Evolutionary conservation across 164 flowering plant species (phyloP), one percentile per base, ranked within the genome.

Genomic region (Tetracentron sinense): DNA sequence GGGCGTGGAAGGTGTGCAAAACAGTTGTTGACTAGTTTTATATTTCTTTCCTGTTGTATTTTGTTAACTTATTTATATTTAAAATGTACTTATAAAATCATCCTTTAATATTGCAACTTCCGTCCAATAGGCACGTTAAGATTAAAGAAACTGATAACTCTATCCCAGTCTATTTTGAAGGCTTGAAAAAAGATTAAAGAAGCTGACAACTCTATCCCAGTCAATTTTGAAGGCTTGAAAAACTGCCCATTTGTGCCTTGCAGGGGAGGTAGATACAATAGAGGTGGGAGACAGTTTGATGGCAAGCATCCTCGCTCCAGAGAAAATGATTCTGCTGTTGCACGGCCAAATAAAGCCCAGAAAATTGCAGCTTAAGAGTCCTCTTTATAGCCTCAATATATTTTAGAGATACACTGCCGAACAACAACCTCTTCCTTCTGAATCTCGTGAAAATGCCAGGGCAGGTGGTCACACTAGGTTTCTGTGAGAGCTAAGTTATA

Each of bases 191-290:
- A 38, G 14, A 38, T 38, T 38, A n/a, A 38, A 38, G 8, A 38
- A 38, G 14, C 14, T 3, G 44, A 38, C 14, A 38, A 38, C 44
- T 38, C 44, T 38, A 38, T 38, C 4, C 38, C 38, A 33, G 8
- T 38, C 12, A n/a, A 33, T 27, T 44, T 42, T 47, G 25, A 21
- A 11, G 17, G 25, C 42, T 11, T 60, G 19, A 50, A 50, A 0
- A 12, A 20, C 21, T 35, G 35, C 2, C 21, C 25, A 2, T 50
- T 69, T 66, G 42, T 59, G 38, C 20, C 29, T 65, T 54, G 42
- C 79, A 88, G 90, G 81, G 96, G 90, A 57, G 95, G 92, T 65
- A 90, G 65, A 69, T 53, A 69, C 74, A 52, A 74, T 55, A 68
- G 83, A 65, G 89, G 91, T 11, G 81, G 83, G 33, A 70, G 64